Conservation (phyloP, 257 asterid species). For the Fraxinus excelsior region DNA sequence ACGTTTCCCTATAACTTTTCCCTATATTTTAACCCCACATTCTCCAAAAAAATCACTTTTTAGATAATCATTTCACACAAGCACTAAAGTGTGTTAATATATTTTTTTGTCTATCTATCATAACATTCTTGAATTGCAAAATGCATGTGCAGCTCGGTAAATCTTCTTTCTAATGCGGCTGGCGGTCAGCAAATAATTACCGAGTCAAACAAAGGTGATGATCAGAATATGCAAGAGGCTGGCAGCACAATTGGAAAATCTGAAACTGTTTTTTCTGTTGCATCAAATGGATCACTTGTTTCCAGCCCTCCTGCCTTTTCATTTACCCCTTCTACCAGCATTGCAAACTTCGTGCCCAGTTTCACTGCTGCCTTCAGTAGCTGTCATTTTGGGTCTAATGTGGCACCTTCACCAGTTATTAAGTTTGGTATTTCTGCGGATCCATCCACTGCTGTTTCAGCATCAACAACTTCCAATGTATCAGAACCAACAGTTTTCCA, state of each 20-base stretch:
- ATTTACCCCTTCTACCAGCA: slow-evolving; percentile 39
- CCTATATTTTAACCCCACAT: too few relatives aligned
- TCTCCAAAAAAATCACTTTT: too few relatives aligned
- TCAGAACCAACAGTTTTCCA: slow-evolving; percentile 37
- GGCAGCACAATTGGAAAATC: slow-evolving; percentile 43
- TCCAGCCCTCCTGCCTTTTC: slow-evolving; percentile 33
- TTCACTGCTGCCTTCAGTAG: slow-evolving; percentile 29
- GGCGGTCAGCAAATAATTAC: slow-evolving; percentile 29
- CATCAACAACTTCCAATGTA: slow-evolving; percentile 27
- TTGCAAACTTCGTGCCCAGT: slow-evolving; percentile 23
- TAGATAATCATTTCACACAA: too few relatives aligned
- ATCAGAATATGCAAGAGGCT: slow-evolving; percentile 31
- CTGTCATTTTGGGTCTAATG: slow-evolving; percentile 40
- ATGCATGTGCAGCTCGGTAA: slow-evolving; percentile 47
- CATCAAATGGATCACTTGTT: slow-evolving; percentile 41
- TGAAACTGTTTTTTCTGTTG: slow-evolving; percentile 29
- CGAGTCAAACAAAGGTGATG: slow-evolving; percentile 32
- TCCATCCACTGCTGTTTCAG: slow-evolving; percentile 32
- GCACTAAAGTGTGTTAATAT: background rate
- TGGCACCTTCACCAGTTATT: slow-evolving; percentile 34
- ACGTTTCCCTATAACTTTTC: too few relatives aligned
- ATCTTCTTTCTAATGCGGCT: slow-evolving; percentile 29
- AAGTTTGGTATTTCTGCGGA: slow-evolving; percentile 43
- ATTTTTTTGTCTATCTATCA: background rate
- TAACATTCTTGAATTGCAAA: slow-evolving; percentile 17